These are phyloP conservation scores for Nicotiana benthamiana DNA, from an alignment of 257 asterid genomes.

Conservation along the genomic window DNA sequence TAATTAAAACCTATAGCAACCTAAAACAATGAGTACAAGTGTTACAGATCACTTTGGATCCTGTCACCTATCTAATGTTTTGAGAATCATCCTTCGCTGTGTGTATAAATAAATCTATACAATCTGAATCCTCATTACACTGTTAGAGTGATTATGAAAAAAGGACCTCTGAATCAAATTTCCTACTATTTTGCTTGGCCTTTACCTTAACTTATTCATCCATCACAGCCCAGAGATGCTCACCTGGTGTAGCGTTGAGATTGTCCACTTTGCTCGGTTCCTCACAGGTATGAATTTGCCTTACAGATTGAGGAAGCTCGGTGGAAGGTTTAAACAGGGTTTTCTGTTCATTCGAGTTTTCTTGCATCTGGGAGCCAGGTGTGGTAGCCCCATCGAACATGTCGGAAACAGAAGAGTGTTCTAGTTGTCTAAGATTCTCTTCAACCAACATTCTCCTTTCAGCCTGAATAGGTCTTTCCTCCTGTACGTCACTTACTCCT, in stretches of 20 bases:
- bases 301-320: constrained; percentile 19
- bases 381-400: neutral
- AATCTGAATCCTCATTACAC: constrained; percentile 24
- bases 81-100: constrained; percentile 29
- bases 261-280: constrained; percentile 18
- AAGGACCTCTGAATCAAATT: constrained; percentile 18
- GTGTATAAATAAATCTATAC: constrained; percentile 49
- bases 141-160: constrained; percentile 29
- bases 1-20: constrained; percentile 25
- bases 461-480: constrained; percentile 8
- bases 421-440: neutral
- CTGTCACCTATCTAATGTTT: constrained; percentile 36
- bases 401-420: constrained; percentile 1
- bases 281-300: constrained; percentile 20
- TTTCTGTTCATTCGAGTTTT: neutral
- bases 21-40: constrained; percentile 28
- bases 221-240: constrained; percentile 20
- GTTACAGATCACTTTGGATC: constrained; percentile 34
- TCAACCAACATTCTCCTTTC: constrained; percentile 2
- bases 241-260: constrained; percentile 8
- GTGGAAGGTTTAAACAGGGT: constrained; percentile 10
- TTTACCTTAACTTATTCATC: constrained; percentile 11
- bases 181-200: neutral
- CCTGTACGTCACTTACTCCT: constrained; percentile 13
- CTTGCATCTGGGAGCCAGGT: constrained; percentile 6